Evolutionary conservation across 2,329 filamentous ascomycete species (phyloP), one percentile per base, ranked within the genome.

Genomic region (Arthrobotrys musiformis): DNA sequence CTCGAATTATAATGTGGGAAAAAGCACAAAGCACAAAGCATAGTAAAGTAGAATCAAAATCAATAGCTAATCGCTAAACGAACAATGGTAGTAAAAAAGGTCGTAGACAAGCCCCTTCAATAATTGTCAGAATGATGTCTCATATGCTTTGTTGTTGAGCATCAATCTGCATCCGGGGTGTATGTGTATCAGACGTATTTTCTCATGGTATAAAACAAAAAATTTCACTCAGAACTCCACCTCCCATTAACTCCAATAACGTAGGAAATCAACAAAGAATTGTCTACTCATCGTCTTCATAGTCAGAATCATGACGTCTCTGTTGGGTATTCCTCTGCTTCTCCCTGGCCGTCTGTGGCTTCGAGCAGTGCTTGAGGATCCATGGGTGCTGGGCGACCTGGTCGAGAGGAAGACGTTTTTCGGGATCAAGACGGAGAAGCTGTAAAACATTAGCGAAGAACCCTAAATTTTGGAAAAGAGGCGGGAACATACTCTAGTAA

Each of bases 361-460:
- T 68, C 48, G 91, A 87, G 83, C 94, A 98, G 84, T 98, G 93
- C 86, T 97, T 98, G 80, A 97, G 83, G 81, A 99, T 97, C 95
- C 95, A 99, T 17, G 95, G 94, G 83, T 98, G 95, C 63, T 88
- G 87, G 83, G 94, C 91, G 40, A 98, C 91, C 74, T 97, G 91
- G 15, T 97, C 93, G 9, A 99, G 88, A 2, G 93, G 89, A 81
- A 99, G 92, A 79, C 95, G 88, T 87, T 97, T 97, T 82, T 97
- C 93, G 0, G 95, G 95, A 82, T 98, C 93, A 69, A 98, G 88
- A 19, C 97, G 93, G 48, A 99, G 89, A 42, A 97, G 86, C 92
- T 92, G 83, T 56, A 64, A 42, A 56, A 37, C 61, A 37, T 79
- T 50, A 82, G 28, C 48, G 58, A 58, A 42, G n/a, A n/a, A n/a